These are phyloP conservation scores for Phytophthora pistaciae DNA, from an alignment of 352 stramenopile species.

Conservation along the genomic window DNA sequence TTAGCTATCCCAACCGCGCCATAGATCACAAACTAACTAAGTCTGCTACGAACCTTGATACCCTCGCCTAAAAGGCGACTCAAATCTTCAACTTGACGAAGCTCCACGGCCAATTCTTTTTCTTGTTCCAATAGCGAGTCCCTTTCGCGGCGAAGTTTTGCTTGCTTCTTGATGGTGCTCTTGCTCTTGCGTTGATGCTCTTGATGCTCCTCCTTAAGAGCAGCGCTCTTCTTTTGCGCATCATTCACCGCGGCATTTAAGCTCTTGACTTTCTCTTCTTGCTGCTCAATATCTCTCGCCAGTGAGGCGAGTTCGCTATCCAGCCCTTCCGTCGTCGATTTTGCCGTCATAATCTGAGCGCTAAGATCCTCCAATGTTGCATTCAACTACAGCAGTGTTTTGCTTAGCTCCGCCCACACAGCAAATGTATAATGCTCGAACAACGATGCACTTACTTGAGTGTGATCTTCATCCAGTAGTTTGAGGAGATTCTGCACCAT, in stretches of 20 bases:
- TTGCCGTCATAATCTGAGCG: conserved; percentile 23
- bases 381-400: conserved; percentile 21
- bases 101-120: conserved; percentile 13
- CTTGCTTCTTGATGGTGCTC: conserved; percentile 20
- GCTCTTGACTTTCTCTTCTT: conserved; percentile 23
- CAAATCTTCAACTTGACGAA: conserved; percentile 33
- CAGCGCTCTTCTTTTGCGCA: conserved; percentile 23
- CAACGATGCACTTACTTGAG: conserved; percentile 30
- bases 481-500: conserved; percentile 29
- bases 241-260: conserved; percentile 14
- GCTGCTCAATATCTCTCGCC: conserved; percentile 29
- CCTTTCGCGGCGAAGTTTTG: conserved; percentile 36
- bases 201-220: conserved; percentile 22
- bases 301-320: conserved; percentile 29
- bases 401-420: conserved; percentile 9
- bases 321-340: conserved; percentile 13
- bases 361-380: conserved; percentile 24
- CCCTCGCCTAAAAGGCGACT: conserved; percentile 35
- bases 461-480: conserved; percentile 33
- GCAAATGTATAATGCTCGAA: background rate
- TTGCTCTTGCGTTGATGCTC: conserved; percentile 32
- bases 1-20: background rate
- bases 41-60: conserved; percentile 35
- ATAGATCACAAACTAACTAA: background rate
- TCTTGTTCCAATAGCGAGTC: conserved; percentile 31